These are phyloP conservation scores for Beauveria rudraprayagi DNA, from an alignment of 2,329 filamentous ascomycete species.

Conservation along the genomic window DNA sequence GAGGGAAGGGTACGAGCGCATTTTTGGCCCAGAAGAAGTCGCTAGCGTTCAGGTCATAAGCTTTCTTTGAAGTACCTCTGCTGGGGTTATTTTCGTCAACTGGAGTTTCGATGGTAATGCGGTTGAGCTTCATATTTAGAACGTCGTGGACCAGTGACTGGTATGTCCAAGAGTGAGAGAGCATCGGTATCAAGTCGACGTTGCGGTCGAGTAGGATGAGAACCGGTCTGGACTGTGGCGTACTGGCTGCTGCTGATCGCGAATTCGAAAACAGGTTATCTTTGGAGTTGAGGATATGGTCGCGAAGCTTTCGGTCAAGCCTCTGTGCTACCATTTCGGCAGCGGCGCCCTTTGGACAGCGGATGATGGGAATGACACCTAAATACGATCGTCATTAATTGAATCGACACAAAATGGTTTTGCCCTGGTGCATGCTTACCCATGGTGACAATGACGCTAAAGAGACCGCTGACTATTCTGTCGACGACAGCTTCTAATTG, in stretches of 20 bases:
- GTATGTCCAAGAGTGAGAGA: constrained; percentile 83
- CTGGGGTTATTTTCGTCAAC: constrained; percentile 67
- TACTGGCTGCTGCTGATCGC: constrained; percentile 49
- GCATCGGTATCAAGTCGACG: constrained; percentile 91
- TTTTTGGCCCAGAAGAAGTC: constrained; percentile 98
- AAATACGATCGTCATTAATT: not conserved
- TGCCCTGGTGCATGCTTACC: constrained; percentile 46
- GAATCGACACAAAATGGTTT: not conserved
- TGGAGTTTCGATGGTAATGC: constrained; percentile 84
- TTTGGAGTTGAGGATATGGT: constrained; percentile 95
- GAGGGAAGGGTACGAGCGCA: constrained; percentile 81
- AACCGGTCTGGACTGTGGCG: constrained; percentile 72
- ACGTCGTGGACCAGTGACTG: constrained; percentile 72
- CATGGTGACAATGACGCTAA: constrained; percentile 98
- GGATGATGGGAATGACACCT: constrained; percentile 90
- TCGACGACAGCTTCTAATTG: constrained; percentile 83
- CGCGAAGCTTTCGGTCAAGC: constrained; percentile 87
- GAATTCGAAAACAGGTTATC: constrained; percentile 85
- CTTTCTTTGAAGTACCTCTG: constrained; percentile 73
- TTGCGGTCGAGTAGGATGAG: constrained; percentile 92
- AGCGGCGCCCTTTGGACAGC: constrained; percentile 85
- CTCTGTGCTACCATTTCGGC: constrained; percentile 92
- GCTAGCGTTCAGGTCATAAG: constrained; percentile 79
- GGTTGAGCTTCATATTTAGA: constrained; percentile 61
- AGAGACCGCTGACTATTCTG: constrained; percentile 89